Evolutionary conservation across 345 rosid genomes (phyloP), one percentile per base, ranked within the genome.

Genomic region (Populus alba): DNA sequence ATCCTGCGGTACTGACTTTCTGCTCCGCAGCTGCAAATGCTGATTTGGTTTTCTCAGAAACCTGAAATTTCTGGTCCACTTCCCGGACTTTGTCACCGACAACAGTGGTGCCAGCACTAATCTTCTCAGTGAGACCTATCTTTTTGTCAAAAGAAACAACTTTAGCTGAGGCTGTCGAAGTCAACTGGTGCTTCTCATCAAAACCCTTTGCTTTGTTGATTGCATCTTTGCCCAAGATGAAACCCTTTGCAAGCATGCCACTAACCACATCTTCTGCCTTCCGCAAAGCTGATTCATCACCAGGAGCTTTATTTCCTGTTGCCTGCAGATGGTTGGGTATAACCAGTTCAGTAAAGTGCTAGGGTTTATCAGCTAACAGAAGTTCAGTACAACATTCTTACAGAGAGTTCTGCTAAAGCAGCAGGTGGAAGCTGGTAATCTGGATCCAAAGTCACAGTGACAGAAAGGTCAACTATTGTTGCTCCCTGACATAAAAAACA

Each of bases 241-340:
- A 94, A 18, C 99, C 97, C 86, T 88, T 96, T 31, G 99, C 99
- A 81, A 96, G 90, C 98, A 96, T 92, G 88, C 93, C 66, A 70
- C 89, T 91, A 45, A 94, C 92, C 31, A 90, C 97, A 71, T 96
- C 99, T 88, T 96, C 98, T 8, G 98, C 92, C 88, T 96, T 94
- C 41, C 86, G 82, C 49, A 91, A 68, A 49, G 95, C 93, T 23
- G 97, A 88, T 33, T 89, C 94, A 77, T 88, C 97, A 38, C 72
- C 79, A 3, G 97, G 90, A 68, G 84, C 80, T 77, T 81, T 85
- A 47, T 83, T 85, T 68, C 86, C 85, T 18, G 75, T 77, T 73
- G 75, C 89, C 99, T 93, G 85, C 4, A 61, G 61, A 81, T 49
- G 77, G 27, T 25, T 75, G 20, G 49, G 70, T 71, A 61, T 65